These are phyloP conservation scores for Leishmania amazonensis DNA, from an alignment of 208 protist genomes.

Conservation along the genomic window DNA sequence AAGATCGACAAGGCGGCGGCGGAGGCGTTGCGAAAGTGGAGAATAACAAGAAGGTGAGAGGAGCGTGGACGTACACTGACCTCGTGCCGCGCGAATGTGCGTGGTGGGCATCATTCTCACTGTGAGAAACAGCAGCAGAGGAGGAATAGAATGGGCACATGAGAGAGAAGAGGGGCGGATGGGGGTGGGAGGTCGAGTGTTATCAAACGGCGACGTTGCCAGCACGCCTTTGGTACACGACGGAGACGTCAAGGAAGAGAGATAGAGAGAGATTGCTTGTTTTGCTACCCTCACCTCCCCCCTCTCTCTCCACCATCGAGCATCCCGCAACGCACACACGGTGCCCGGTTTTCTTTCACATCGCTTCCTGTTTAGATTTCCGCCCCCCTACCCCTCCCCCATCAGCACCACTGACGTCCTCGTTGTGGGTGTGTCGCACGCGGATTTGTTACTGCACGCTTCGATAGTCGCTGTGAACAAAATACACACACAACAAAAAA, in stretches of 20 bases:
- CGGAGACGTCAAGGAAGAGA: constrained; percentile 9
- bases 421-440: background rate
- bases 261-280: constrained; percentile 1
- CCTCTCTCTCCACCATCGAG: background rate
- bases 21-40: background rate
- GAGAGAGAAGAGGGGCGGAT: background rate
- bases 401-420: background rate
- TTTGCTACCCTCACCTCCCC: background rate
- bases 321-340: background rate
- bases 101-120: background rate
- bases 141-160: constrained; percentile 16
- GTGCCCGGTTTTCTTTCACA: background rate
- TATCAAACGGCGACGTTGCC: constrained; percentile 2
- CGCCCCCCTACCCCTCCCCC: background rate
- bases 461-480: background rate
- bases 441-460: background rate
- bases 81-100: background rate
- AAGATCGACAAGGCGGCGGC: background rate
- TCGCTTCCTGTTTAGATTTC: background rate
- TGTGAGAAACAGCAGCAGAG: background rate
- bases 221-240: background rate
- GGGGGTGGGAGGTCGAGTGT: background rate
- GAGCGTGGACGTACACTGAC: background rate
- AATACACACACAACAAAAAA: constrained; percentile 6
- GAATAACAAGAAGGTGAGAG: too few relatives aligned